phyloP scores from a whole-genome alignment of 2,329 filamentous ascomycete genomes.

The Colletotrichum falcatum region DNA sequence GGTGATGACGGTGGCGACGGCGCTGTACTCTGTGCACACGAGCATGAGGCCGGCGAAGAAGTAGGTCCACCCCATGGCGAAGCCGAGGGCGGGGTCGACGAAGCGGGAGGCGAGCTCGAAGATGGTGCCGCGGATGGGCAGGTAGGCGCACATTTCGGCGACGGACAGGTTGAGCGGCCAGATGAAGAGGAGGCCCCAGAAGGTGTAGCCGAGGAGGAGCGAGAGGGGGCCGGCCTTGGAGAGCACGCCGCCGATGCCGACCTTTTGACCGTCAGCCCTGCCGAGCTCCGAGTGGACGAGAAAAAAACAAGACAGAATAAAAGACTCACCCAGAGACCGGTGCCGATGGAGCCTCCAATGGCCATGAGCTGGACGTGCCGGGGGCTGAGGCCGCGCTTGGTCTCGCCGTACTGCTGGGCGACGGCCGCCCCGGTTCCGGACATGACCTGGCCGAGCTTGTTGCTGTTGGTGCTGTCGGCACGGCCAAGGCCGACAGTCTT shows the following conservation, averaged over 20 bases:
- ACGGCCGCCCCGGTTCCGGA: constrained; percentile 31
- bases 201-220: constrained; percentile 57
- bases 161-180: constrained; percentile 60
- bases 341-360: constrained; percentile 61
- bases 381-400: constrained; percentile 50
- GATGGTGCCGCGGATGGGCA: constrained; percentile 66
- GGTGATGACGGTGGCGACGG: constrained; percentile 58
- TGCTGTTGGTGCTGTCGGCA: constrained; percentile 36
- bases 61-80: constrained; percentile 63
- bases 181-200: constrained; percentile 59
- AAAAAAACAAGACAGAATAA: background rate
- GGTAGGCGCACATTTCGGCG: constrained; percentile 69
- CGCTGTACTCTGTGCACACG: constrained; percentile 58
- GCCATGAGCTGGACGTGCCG: constrained; percentile 64
- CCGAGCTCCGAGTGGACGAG: too few species aligned
- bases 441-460: constrained; percentile 38
- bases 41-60: constrained; percentile 60
- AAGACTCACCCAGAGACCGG: constrained; percentile 53
- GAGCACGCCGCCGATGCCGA: constrained; percentile 58
- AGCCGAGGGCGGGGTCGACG: constrained; percentile 68
- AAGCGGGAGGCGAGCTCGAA: constrained; percentile 67
- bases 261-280: constrained; percentile 40
- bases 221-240: constrained; percentile 57
- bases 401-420: constrained; percentile 48
- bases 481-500: constrained; percentile 38